Evolutionary conservation across 352 stramenopile genomes (phyloP), one percentile per base, ranked within the genome.

Genomic region (Aphanomyces cochlioides): DNA sequence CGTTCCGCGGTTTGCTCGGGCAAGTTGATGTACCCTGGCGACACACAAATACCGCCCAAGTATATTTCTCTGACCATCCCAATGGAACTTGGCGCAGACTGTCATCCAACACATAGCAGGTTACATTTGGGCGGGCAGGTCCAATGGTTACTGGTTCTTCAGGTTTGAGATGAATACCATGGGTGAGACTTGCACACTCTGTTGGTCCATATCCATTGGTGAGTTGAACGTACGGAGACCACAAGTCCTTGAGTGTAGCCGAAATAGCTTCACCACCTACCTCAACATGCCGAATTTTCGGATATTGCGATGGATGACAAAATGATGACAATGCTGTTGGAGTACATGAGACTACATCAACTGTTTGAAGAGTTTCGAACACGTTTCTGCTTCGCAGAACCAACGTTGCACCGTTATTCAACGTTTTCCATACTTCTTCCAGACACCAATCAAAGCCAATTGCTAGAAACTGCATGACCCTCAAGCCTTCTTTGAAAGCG

Each of bases 1-100:
- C 54, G 54, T 7, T 28, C 7, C 17, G 21, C n/a, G 5, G 54
- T 41, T 61, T 61, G 5, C 10, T 39, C 13, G 13, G 12, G 13
- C n/a, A 37, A 40, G 43, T 61, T 61, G 54, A 61, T 61, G 54
- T 61, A 61, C n/a, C 54, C 54, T 45, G 15, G 15, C 54, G 54
- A 61, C n/a, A 61, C 21, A 17, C 54, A 37, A 7, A 61, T 61
- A 37, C 54, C 54, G n/a, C 54, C 54, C 15, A 61, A 40, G 54
- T 19, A 61, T 7, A 61, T 41, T 40, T 61, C 54, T 37, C 54
- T 37, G 7, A 61, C 54, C 8, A 61, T 37, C 4, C 54, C 54
- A 40, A 61, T 61, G 54, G 54, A 40, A 61, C 54, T 5, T 13
- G 28, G 43, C 21, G 12, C 5, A 19, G 21, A 13, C 5, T n/a